A percentile compares a stretch with the other conserved stretches of the same genome.
phyloP scores from a whole-genome alignment of 768 basidiomycete species.

The Russula dissimulans region DNA sequence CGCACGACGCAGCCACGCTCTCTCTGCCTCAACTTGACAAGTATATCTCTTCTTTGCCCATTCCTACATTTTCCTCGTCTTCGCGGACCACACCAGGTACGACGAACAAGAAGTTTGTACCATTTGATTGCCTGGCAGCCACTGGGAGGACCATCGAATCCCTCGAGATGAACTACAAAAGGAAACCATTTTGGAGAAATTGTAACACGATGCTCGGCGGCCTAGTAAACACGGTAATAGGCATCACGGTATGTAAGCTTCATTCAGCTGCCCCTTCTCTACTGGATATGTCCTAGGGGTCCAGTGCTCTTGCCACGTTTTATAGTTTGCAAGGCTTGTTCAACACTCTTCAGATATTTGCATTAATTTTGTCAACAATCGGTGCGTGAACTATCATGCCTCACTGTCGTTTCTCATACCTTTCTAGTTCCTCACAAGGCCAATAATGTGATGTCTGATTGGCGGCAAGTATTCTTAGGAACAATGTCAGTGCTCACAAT shows the following conservation, averaged over 20 bases:
- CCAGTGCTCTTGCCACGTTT: slow-evolving; percentile 55
- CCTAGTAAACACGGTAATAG: slow-evolving; percentile 40
- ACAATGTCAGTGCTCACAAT: slow-evolving; percentile 44
- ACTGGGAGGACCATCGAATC: slow-evolving; percentile 46
- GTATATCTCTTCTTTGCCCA: slow-evolving; percentile 14
- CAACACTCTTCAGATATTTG: slow-evolving; percentile 64
- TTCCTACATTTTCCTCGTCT: slow-evolving; percentile 7
- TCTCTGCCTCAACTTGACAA: slow-evolving; percentile 15
- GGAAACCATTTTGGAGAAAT: slow-evolving; percentile 46
- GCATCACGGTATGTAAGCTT: slow-evolving; percentile 39
- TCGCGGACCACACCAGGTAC: not conserved
- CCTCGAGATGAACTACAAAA: slow-evolving; percentile 44
- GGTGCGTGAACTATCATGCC: slow-evolving; percentile 29
- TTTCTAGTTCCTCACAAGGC: slow-evolving; percentile 31
- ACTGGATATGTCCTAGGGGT: slow-evolving; percentile 38
- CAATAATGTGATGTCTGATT: slow-evolving; percentile 34
- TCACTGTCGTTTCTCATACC: not conserved
- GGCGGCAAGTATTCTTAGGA: slow-evolving; percentile 53
- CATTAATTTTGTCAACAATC: slow-evolving; percentile 57
- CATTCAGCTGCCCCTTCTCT: not conserved
- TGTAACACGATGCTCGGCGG: slow-evolving; percentile 42
- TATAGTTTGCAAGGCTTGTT: slow-evolving; percentile 64
- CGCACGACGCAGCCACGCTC: slow-evolving; percentile 13
- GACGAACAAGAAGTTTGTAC: slow-evolving; percentile 44
- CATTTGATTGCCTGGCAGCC: slow-evolving; percentile 46